Base-by-base conservation (phyloP, 139 green algal species). In the Auxenochlorella pyrenoidosa region DNA sequence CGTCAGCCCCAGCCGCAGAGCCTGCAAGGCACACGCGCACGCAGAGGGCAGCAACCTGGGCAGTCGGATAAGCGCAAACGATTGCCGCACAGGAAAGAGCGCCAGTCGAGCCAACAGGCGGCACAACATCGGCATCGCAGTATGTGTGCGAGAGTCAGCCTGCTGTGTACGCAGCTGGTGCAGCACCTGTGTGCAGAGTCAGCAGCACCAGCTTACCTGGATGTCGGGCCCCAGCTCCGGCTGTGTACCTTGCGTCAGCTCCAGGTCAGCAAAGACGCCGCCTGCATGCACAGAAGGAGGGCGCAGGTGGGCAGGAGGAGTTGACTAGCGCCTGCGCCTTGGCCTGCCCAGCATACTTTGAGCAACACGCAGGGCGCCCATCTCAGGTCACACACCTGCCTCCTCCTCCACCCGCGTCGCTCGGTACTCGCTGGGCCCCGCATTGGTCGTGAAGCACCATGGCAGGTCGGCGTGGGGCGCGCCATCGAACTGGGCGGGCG, bases 361-460 rank as follows among this genome's bases (percentile, higher is more conserved):
- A n/a, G n/a, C n/a, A n/a, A n/a, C n/a, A n/a, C n/a, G n/a, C n/a
- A n/a, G n/a, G n/a, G n/a, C n/a, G n/a, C n/a, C n/a, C n/a, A n/a
- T n/a, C n/a, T n/a, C n/a, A n/a, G n/a, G n/a, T n/a, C n/a, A n/a
- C n/a, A n/a, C 44, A 63, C 75, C 75, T 32, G 59, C 13, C 0
- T 5, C 36, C 70, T 63, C 54, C 63, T 63, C 15, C 80, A 76
- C 22, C 30, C 51, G 21, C 8, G 12, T 63, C 0, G 51, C 59
- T 4, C 38, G 58, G 71, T 94, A 94, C 16, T 82, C 75, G 58
- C 78, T 89, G 32, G n/a, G 54, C 13, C 54, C 54, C 54, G 54
- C 54, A 51, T 94, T 93, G 24, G 70, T 41, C 43, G 84, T 63
- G 75, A 94, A 95, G 66, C 92, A 95, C 92, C 91, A 94, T 28